These are phyloP conservation scores for Viola odorata DNA, from an alignment of 345 rosid species.

Conservation along the genomic window DNA sequence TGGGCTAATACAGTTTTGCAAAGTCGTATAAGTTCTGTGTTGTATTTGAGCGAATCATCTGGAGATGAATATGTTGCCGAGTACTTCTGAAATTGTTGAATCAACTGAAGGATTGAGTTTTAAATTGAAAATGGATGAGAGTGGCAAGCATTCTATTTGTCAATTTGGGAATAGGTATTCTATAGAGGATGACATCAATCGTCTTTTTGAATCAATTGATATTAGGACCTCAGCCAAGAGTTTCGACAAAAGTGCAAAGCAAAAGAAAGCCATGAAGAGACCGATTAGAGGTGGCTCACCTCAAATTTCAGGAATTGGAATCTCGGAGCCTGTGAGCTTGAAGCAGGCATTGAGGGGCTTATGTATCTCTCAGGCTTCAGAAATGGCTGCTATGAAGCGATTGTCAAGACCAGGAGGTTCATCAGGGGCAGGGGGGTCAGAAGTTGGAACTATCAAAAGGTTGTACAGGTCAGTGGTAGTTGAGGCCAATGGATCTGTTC, in stretches of 20 bases:
- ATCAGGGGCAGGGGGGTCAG: conserved; percentile 39
- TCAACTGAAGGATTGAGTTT: conserved; percentile 31
- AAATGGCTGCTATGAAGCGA: conserved; percentile 81
- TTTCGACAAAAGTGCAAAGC: conserved; percentile 32
- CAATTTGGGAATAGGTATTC: conserved; percentile 41
- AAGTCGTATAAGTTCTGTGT: conserved; percentile 3
- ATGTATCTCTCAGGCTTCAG: conserved; percentile 79
- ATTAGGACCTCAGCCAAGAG: conserved; percentile 39
- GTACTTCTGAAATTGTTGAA: conserved; percentile 56
- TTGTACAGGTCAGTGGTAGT: conserved; percentile 58
- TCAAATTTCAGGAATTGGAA: conserved; percentile 57
- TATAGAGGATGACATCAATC: conserved; percentile 66
- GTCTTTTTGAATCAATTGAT: conserved; percentile 59
- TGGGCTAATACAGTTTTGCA: conserved; percentile 32
- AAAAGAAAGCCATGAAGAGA: conserved; percentile 64
- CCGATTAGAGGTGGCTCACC: conserved; percentile 58
- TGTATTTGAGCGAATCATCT: conserved; percentile 15
- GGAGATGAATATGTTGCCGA: conserved; percentile 34
- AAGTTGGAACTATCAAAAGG: conserved; percentile 56
- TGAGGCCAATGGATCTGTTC: conserved; percentile 50
- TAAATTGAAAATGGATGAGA: conserved; percentile 22
- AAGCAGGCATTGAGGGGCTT: conserved; percentile 82
- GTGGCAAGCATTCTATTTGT: conserved; percentile 20
- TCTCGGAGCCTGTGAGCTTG: conserved; percentile 62
- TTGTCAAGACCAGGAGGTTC: conserved; percentile 44